Evolutionary conservation across 495 filamentous ascomycete genomes (phyloP).

Genomic region (Talaromyces proteolyticus): DNA sequence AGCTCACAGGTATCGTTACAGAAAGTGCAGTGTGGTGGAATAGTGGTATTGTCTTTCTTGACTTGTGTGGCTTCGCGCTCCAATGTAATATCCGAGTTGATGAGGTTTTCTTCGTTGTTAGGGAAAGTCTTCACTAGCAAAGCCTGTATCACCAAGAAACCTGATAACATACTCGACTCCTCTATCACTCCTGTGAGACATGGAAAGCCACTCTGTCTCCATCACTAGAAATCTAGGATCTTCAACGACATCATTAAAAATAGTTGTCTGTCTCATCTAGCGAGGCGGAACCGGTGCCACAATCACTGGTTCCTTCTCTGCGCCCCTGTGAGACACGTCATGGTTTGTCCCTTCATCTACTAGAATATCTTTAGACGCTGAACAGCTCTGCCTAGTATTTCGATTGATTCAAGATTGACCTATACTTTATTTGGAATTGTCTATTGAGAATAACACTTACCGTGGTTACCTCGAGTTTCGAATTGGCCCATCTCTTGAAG

Average conservation of each 20-base stretch:
- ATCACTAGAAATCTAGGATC: not conserved
- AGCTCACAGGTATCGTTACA: not conserved
- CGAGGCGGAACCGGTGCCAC: not conserved
- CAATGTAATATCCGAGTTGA: not conserved
- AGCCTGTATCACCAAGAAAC: no score
- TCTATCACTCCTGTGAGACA: not conserved
- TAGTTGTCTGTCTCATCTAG: not conserved
- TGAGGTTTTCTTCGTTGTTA: not conserved
- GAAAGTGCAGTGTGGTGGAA: not conserved
- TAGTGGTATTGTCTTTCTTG: not conserved
- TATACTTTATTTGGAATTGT: not conserved
- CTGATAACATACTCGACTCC: not conserved
- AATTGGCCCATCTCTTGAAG: not conserved
- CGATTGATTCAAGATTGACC: not conserved
- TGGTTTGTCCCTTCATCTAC: not conserved
- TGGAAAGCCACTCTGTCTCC: not conserved
- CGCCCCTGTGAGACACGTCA: not conserved
- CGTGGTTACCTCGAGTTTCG: not conserved
- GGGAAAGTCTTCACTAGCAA: not conserved
- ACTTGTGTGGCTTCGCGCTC: not conserved
- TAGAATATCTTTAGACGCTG: not conserved
- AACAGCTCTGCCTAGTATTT: not conserved
- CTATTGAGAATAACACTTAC: not conserved
- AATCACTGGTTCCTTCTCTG: not conserved
- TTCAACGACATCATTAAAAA: not conserved